Evolutionary conservation across 768 basidiomycete species (phyloP), one percentile per base, ranked within the genome.

Genomic region (Amanita rubescens): DNA sequence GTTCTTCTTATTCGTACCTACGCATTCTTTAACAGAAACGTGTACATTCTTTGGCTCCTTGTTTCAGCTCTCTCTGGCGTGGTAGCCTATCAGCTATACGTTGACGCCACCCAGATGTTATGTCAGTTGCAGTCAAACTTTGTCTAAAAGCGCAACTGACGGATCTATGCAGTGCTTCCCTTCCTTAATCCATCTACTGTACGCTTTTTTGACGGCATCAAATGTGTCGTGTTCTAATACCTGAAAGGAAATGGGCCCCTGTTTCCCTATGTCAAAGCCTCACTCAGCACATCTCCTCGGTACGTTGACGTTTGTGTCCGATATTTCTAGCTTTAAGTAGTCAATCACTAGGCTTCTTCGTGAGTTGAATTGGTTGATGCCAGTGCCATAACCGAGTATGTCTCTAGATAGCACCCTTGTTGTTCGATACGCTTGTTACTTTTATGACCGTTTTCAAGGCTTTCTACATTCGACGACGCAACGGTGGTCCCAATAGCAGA

Each of bases 1-100:
- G 85, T 90, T 50, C 78, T 90, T 47, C 77, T 90, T 58, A 90
- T 90, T 55, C 81, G 88, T 57, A 90, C 88, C 39, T 90, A 89
- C 61, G 88, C 88, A 3, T 90, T 90, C 69, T 90, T 90, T 75
- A 88, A 87, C 61, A 79, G 85, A 57, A 90, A 89, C 60, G 64
- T 74, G 51, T 85, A 81, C 63, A 68, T 90, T 49, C 75, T 90
- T 38, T 71, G 74, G 58, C 77, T 78, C 55, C 79, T 90, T 57
- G 66, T 88, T 53, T 76, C 75, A 54, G 81, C 85, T 11, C 72
- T 90, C 10, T 76, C 80, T 54, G 87, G 87, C 7, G 82, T 90
- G 54, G 79, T 90, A 10, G 80, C 86, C 35, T 90, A 90, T 67
- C 88, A 90, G 63, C 79, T 90, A 32, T 90, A 85, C 59, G 88